Evolutionary conservation across 768 basidiomycete species (phyloP).

Genomic region (Pisolithus sp.): DNA sequence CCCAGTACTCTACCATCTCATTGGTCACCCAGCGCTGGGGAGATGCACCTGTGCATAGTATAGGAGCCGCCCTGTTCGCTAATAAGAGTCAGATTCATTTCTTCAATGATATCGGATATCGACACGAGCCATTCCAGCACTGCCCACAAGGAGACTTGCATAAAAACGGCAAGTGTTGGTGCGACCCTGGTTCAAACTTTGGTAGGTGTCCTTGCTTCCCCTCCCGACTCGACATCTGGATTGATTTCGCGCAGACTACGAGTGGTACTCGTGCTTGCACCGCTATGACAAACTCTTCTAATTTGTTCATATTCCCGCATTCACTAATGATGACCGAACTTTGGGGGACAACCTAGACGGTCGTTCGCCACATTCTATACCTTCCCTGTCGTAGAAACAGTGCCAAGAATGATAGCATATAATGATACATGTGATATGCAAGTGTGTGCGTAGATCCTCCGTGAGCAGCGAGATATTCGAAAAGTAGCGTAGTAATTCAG

Average conservation of each 20-base stretch:
- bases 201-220: slow-evolving; percentile 34
- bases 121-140: slow-evolving; percentile 74
- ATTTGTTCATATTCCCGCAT: slow-evolving; percentile 2
- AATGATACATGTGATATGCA: slow-evolving; percentile 1
- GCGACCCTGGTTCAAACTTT: slow-evolving; percentile 65
- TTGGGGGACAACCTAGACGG: not conserved
- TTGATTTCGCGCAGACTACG: slow-evolving; percentile 46
- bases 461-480: not conserved
- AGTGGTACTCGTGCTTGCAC: slow-evolving; percentile 86
- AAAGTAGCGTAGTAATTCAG: not conserved
- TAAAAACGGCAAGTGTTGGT: slow-evolving; percentile 58
- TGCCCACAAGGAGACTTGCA: slow-evolving; percentile 58
- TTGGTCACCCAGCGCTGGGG: slow-evolving; percentile 56
- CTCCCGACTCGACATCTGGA: not conserved
- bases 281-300: slow-evolving; percentile 62
- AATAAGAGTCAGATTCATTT: slow-evolving; percentile 73
- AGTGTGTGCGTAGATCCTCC: not conserved
- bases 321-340: not conserved
- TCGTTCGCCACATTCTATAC: not conserved
- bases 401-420: not conserved
- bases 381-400: not conserved
- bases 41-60: slow-evolving; percentile 83
- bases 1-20: not conserved
- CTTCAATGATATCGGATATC: slow-evolving; percentile 81
- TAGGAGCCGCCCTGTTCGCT: slow-evolving; percentile 73